These are phyloP conservation scores for Fusarium guadeloupense DNA, from an alignment of 2,329 filamentous ascomycete genomes.

Conservation along the genomic window DNA sequence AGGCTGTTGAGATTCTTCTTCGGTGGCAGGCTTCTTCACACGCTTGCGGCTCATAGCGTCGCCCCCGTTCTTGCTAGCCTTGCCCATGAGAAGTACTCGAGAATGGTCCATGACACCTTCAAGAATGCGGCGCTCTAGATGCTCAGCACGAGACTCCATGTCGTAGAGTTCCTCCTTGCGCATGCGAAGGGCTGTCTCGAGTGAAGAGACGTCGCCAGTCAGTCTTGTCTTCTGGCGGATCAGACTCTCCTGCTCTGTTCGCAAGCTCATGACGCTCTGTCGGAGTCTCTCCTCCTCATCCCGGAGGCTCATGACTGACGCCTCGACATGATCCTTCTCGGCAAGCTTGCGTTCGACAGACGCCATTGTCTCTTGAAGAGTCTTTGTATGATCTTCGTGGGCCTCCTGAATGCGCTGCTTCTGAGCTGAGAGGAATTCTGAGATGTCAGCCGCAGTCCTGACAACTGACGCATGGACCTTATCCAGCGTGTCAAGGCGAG, in stretches of 20 bases:
- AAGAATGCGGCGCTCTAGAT: conserved; percentile 88
- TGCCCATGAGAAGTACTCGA: conserved; percentile 83
- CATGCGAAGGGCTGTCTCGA: conserved; percentile 89
- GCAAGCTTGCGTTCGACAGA: conserved; percentile 80
- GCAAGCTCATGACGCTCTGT: conserved; percentile 66
- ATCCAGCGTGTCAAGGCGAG: conserved; percentile 83
- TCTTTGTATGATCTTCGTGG: conserved; percentile 79
- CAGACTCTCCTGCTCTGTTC: conserved; percentile 78
- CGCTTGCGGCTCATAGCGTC: conserved; percentile 70
- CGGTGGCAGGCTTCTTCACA: conserved; percentile 53
- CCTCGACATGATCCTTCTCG: conserved; percentile 70
- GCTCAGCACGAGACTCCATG: conserved; percentile 90
- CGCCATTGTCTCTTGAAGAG: conserved; percentile 80
- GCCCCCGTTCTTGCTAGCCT: conserved; percentile 60
- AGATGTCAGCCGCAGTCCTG: conserved; percentile 83
- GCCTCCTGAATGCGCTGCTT: conserved; percentile 79
- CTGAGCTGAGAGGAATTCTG: conserved; percentile 81
- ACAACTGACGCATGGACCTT: conserved; percentile 89
- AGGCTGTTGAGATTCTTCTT: conserved; percentile 31
- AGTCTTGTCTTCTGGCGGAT: conserved; percentile 80
- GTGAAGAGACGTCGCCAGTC: conserved; percentile 84
- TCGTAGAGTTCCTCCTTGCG: conserved; percentile 89
- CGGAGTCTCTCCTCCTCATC: conserved; percentile 64
- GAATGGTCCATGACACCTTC: conserved; percentile 98
- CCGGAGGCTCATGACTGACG: conserved; percentile 60